Percentiles rank a stretch among this genome's conserved stretches.
phyloP scores from a whole-genome alignment of 106 monocot genomes.

The Dioscorea dumetorum region DNA sequence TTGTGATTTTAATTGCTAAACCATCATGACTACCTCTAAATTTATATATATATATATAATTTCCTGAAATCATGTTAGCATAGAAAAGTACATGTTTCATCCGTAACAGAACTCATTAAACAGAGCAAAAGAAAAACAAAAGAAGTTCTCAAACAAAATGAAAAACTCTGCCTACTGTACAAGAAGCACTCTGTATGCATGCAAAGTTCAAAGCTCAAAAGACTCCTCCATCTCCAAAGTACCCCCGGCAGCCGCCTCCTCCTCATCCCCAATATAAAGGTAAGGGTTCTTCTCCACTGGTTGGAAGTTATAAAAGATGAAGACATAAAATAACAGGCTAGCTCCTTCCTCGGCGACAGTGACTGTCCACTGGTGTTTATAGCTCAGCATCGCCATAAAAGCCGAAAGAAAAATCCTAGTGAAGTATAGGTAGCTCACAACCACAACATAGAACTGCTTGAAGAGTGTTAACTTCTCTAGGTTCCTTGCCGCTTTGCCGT shows the following conservation, averaged over 20 bases:
- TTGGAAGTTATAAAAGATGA: constrained; percentile 35
- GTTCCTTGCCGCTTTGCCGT: constrained; percentile 47
- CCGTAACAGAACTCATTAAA: too few relatives aligned
- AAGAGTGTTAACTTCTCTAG: constrained; percentile 48
- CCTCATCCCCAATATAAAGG: constrained; percentile 33
- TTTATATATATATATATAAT: too few relatives aligned
- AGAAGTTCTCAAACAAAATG: too few relatives aligned
- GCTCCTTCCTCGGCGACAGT: constrained; percentile 14
- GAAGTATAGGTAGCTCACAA: constrained; percentile 45
- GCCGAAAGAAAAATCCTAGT: constrained; percentile 23
- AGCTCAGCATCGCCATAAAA: constrained; percentile 9
- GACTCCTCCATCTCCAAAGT: constrained; percentile 15
- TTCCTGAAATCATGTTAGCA: too few relatives aligned
- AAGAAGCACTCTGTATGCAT: too few relatives aligned
- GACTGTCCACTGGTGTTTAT: constrained; percentile 21
- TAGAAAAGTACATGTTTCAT: too few relatives aligned
- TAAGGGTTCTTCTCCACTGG: constrained; percentile 44
- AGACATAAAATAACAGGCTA: constrained; percentile 29
- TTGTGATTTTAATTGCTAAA: too few relatives aligned
- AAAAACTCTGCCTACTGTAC: too few relatives aligned
- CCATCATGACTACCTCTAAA: too few relatives aligned
- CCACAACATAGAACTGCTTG: constrained; percentile 46
- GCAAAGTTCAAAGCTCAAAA: constrained; percentile 6
- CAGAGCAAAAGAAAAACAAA: too few relatives aligned
- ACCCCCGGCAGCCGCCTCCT: constrained; percentile 26